These are phyloP conservation scores for Fomitiporia mediterranea DNA, from an alignment of 1,284 basidiomycete genomes.

Conservation along the genomic window DNA sequence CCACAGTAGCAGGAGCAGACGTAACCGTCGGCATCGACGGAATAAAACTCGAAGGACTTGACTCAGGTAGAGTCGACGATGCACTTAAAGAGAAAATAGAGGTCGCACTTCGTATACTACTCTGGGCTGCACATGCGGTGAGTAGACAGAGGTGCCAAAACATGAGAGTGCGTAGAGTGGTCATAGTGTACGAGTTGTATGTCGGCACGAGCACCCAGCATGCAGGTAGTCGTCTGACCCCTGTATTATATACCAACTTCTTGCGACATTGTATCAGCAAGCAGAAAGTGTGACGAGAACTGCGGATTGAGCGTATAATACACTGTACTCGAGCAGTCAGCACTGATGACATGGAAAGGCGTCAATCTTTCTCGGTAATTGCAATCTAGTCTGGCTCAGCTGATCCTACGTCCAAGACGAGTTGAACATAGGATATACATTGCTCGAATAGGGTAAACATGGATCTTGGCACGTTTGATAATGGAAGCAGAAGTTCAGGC, in stretches of 20 bases:
- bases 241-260: background rate
- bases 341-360: background rate
- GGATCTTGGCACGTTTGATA: background rate
- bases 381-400: background rate
- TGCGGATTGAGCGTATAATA: background rate
- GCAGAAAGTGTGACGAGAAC: background rate
- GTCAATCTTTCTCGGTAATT: background rate
- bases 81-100: background rate
- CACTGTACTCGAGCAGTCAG: background rate
- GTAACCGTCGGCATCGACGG: background rate
- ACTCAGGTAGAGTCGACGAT: background rate
- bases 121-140: background rate
- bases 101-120: background rate
- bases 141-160: background rate
- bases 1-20: background rate
- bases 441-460: background rate
- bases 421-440: background rate
- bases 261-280: too few relatives aligned
- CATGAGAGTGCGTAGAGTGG: background rate
- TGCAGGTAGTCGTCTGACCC: background rate
- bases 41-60: conserved; percentile 4
- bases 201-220: background rate
- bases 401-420: background rate
- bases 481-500: background rate
- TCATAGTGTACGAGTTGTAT: background rate